Evolutionary conservation across 805 yeast genomes (phyloP).

Genomic region (Kockiozyma suomiensis): DNA sequence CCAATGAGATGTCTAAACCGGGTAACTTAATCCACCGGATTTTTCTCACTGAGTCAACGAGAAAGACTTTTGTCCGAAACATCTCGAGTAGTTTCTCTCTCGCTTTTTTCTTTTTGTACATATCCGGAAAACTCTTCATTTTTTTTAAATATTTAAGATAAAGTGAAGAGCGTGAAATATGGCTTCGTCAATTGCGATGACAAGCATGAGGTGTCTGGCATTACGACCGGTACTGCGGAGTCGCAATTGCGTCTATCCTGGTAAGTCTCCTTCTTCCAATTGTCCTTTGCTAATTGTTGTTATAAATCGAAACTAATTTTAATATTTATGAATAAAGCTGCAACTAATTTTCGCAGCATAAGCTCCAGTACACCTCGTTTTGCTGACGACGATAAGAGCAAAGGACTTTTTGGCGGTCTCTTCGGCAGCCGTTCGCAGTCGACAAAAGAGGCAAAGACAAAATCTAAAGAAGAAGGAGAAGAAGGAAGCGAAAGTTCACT

Average conservation of each 20-base stretch:
- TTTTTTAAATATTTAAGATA: background rate
- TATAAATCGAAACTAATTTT: background rate
- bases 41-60: too few species aligned
- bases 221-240: background rate
- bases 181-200: background rate
- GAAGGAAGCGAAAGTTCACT: constrained; percentile 5
- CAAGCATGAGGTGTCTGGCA: constrained; percentile 1
- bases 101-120: too few species aligned
- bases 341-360: background rate
- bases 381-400: background rate
- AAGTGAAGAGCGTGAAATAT: background rate
- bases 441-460: background rate
- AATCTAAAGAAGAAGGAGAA: constrained; percentile 9
- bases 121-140: too few species aligned
- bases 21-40: background rate
- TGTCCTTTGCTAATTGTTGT: background rate
- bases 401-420: constrained; percentile 3
- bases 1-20: background rate
- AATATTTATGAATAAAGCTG: background rate
- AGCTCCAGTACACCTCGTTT: background rate
- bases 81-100: too few species aligned
- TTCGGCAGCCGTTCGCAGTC: background rate
- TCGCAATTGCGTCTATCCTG: background rate
- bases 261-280: background rate
- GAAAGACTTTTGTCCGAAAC: too few species aligned